phyloP scores from a whole-genome alignment of 1,284 basidiomycete species.

The Pisolithus thermaeus region DNA sequence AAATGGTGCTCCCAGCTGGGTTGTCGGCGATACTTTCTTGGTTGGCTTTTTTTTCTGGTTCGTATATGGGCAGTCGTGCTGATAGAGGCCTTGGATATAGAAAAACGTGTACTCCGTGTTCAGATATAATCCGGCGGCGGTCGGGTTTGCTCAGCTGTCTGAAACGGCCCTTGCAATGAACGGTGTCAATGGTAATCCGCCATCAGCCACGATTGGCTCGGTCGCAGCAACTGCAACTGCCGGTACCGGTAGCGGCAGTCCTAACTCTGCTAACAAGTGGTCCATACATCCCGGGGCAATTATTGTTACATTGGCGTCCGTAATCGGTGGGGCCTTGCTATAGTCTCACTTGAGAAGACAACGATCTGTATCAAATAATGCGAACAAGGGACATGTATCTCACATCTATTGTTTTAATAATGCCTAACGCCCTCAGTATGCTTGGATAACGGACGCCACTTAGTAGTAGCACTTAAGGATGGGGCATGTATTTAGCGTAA shows the following conservation, averaged over 20 bases:
- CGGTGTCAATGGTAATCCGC: conserved; percentile 35
- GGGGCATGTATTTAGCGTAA: too few species aligned
- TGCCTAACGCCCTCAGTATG: background rate
- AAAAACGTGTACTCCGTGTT: conserved; percentile 93
- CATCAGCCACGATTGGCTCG: conserved; percentile 51
- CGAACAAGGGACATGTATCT: background rate
- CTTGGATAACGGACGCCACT: background rate
- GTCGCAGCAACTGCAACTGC: conserved; percentile 42
- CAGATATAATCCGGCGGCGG: conserved; percentile 66
- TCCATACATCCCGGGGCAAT: conserved; percentile 2
- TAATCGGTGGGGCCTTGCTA: conserved; percentile 11
- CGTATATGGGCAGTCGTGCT: background rate
- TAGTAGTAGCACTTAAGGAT: too few species aligned
- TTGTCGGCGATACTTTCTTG: conserved; percentile 87
- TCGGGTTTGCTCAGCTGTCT: conserved; percentile 78
- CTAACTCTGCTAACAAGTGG: conserved; percentile 4
- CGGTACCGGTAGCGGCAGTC: conserved; percentile 9
- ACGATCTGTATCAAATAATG: background rate
- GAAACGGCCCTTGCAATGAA: conserved; percentile 39
- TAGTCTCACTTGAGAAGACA: conserved; percentile 3
- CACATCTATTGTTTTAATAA: background rate
- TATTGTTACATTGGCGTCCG: conserved; percentile 2
- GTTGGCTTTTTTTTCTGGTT: conserved; percentile 36
- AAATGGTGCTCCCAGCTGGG: conserved; percentile 58
- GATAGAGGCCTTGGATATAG: conserved; percentile 22